phyloP scores from a whole-genome alignment of 1,284 basidiomycete genomes.

The Cryptococcus deneoformans region DNA sequence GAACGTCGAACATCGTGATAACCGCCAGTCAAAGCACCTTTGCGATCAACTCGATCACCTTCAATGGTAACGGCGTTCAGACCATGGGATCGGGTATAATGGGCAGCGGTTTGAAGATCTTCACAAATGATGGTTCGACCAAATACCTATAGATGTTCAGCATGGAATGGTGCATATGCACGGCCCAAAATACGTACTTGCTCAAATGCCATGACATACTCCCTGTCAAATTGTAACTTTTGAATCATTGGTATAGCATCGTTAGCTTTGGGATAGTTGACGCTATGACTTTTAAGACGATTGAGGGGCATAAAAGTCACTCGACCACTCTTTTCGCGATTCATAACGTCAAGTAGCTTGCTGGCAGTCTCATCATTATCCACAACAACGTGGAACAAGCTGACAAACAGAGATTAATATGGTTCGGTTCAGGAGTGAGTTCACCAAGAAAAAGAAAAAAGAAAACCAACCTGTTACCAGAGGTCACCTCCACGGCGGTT shows the following conservation, averaged over 20 bases:
- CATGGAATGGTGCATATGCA: background rate
- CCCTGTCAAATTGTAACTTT: constrained; percentile 74
- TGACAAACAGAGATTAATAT: constrained; percentile 36
- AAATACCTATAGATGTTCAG: constrained; percentile 62
- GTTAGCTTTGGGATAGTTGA: constrained; percentile 66
- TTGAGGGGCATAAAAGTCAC: constrained; percentile 99
- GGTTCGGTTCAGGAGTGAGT: background rate
- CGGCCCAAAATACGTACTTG: constrained; percentile 53
- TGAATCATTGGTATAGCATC: constrained; percentile 86
- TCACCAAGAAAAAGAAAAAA: background rate
- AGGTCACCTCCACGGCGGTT: constrained; percentile 89
- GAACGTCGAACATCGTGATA: constrained; percentile 91
- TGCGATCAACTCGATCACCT: constrained; percentile 96
- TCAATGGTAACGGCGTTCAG: constrained; percentile 97
- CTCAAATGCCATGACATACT: constrained; percentile 79
- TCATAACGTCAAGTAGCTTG: constrained; percentile 85
- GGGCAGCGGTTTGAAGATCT: constrained; percentile 86
- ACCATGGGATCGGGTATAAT: constrained; percentile 90
- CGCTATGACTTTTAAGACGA: constrained; percentile 75
- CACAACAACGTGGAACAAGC: constrained; percentile 96
- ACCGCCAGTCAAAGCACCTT: constrained; percentile 92
- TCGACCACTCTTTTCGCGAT: constrained; percentile 85
- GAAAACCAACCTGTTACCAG: constrained; percentile 73
- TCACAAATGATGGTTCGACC: constrained; percentile 95
- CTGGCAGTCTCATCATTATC: constrained; percentile 92